A percentile compares a stretch with the other conserved stretches of the same genome.
Conservation (phyloP, 768 basidiomycete genomes). For the Tylopilus balloui region DNA sequence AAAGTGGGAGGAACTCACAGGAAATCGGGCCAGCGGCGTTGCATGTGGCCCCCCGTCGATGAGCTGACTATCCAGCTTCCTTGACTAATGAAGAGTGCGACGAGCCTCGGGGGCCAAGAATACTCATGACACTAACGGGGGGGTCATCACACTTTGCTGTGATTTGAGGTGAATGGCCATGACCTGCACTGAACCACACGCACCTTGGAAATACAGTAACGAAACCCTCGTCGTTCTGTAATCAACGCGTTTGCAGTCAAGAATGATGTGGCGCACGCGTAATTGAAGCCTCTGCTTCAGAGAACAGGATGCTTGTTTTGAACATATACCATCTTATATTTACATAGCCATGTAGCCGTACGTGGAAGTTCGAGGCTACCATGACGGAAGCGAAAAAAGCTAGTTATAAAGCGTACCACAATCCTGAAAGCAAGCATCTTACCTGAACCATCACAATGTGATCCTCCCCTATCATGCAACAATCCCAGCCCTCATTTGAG, state of each 20-base stretch:
- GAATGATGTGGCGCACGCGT: background rate
- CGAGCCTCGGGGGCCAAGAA: background rate
- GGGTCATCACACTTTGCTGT: background rate
- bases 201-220: background rate
- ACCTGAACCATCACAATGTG: constrained; percentile 34
- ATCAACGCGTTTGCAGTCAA: background rate
- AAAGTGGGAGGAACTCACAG: too few relatives aligned
- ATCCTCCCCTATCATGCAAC: constrained; percentile 36
- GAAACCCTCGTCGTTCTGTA: background rate
- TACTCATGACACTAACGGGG: background rate
- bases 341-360: constrained; percentile 31
- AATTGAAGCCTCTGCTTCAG: background rate
- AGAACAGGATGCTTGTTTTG: background rate
- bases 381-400: background rate
- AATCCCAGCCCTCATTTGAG: constrained; percentile 23
- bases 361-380: constrained; percentile 9
- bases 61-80: background rate
- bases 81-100: background rate
- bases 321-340: background rate
- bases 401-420: background rate
- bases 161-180: background rate
- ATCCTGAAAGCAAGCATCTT: background rate
- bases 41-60: background rate
- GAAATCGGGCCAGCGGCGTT: background rate
- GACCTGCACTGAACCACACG: background rate